phyloP scores from a whole-genome alignment of 2,329 filamentous ascomycete genomes.

The Whalleya microplaca region DNA sequence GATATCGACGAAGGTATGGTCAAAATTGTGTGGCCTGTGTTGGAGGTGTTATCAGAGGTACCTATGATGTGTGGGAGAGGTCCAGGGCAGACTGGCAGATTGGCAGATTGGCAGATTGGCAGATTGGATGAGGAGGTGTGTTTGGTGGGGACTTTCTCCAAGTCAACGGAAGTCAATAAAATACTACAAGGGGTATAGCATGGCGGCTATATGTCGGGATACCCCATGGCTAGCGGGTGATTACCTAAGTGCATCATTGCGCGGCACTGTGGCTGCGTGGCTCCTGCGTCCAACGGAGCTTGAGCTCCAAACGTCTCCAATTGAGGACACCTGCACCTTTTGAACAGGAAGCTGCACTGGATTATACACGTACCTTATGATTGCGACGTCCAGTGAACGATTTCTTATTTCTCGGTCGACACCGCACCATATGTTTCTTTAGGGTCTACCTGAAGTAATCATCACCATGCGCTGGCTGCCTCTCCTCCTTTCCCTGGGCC shows the following conservation, averaged over 20 bases:
- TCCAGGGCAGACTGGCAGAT: neutral
- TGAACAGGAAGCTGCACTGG: slow-evolving; percentile 13
- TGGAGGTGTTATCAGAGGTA: neutral
- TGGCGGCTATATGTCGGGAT: slow-evolving; percentile 6
- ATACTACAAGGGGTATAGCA: slow-evolving; percentile 22
- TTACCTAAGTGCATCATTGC: neutral
- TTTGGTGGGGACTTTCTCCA: slow-evolving; percentile 22
- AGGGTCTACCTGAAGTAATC: slow-evolving; percentile 12
- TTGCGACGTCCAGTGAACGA: neutral
- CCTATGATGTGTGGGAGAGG: slow-evolving; percentile 1
- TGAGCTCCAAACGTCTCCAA: slow-evolving; percentile 20
- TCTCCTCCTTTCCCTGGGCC: slow-evolving; percentile 64
- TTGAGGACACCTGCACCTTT: slow-evolving; percentile 35
- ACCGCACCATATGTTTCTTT: slow-evolving; percentile 12
- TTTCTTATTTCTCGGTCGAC: neutral
- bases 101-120: neutral
- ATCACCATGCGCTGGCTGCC: slow-evolving; percentile 71
- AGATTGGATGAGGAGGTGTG: slow-evolving; percentile 20
- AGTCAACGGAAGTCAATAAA: slow-evolving; percentile 28
- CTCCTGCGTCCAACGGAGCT: slow-evolving; percentile 11
- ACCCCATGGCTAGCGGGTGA: neutral
- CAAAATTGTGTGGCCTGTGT: neutral
- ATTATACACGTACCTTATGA: neutral
- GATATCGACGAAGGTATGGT: slow-evolving; percentile 1
- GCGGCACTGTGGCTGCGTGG: slow-evolving; percentile 2